phyloP scores from a whole-genome alignment of 352 stramenopile genomes.

The Stramenopiles sp. region DNA sequence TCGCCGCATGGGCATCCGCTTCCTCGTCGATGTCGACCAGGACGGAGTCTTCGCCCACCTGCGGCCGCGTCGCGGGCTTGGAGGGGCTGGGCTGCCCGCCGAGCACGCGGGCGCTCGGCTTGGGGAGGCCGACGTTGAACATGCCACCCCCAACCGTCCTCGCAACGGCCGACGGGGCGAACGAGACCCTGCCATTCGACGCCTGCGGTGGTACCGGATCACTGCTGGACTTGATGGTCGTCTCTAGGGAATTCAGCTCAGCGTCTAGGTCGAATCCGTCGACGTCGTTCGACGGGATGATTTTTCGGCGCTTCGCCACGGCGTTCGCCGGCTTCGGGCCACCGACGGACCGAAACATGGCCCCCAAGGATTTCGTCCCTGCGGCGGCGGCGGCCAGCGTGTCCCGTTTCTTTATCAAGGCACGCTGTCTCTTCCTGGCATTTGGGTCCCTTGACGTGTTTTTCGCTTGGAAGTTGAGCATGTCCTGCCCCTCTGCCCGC shows the following conservation, averaged over 20 bases:
- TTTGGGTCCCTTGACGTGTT: background rate
- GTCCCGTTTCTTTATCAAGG: background rate
- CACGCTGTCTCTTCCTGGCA: background rate
- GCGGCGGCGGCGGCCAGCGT: background rate
- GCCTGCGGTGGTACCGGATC: background rate
- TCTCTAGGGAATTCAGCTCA: background rate
- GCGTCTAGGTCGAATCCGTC: background rate
- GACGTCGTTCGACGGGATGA: background rate
- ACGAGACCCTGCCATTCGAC: background rate
- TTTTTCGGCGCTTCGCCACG: background rate
- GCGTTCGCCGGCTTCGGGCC: background rate
- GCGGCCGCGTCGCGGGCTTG: background rate
- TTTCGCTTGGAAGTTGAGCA: background rate
- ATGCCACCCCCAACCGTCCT: too few relatives aligned
- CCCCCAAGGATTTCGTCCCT: background rate
- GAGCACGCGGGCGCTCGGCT: background rate
- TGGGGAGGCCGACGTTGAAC: background rate
- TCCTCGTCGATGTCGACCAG: constrained; percentile 30
- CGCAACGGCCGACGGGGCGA: background rate
- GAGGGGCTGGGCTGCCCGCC: too few relatives aligned
- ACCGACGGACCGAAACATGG: background rate
- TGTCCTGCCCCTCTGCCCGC: constrained; percentile 23
- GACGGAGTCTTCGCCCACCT: constrained; percentile 30
- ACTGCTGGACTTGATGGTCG: background rate
- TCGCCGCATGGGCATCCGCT: constrained; percentile 14